A percentile compares a stretch with the other conserved stretches of the same genome.
Evolutionary conservation across 2,329 filamentous ascomycete species (phyloP).

Genomic region (Pseudogymnoascus sp.): DNA sequence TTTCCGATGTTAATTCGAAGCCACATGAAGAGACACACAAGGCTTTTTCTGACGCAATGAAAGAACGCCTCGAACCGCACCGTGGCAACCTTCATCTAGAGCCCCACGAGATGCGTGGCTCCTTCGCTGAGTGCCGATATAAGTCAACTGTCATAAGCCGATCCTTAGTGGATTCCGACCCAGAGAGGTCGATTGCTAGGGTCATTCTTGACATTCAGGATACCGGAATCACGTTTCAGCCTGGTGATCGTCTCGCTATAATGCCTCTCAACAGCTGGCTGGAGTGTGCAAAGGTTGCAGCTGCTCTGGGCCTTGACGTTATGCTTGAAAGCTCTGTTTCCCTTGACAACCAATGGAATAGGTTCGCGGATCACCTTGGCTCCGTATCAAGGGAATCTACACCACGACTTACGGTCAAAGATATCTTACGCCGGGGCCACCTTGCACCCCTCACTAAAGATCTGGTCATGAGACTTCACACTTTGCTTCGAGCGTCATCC

Average conservation of each 20-base stretch:
- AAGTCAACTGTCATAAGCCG: constrained; percentile 37
- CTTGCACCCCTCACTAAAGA: constrained; percentile 44
- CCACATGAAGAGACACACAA: constrained; percentile 44
- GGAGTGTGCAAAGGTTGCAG: constrained; percentile 46
- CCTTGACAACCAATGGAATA: constrained; percentile 36
- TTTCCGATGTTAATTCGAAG: constrained; percentile 32
- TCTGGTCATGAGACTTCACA: constrained; percentile 41
- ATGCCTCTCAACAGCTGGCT: constrained; percentile 49
- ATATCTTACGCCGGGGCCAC: constrained; percentile 44
- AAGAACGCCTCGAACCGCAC: constrained; percentile 43
- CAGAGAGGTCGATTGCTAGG: constrained; percentile 37
- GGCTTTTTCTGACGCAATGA: constrained; percentile 46
- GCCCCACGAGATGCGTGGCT: constrained; percentile 46
- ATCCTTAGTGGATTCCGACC: constrained; percentile 39
- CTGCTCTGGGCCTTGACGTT: constrained; percentile 41
- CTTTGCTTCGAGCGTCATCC: constrained; percentile 41
- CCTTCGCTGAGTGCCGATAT: constrained; percentile 47
- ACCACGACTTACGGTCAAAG: constrained; percentile 36
- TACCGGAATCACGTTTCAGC: constrained; percentile 45
- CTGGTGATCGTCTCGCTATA: constrained; percentile 44
- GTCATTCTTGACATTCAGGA: constrained; percentile 45
- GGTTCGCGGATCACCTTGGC: constrained; percentile 40
- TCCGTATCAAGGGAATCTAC: constrained; percentile 27
- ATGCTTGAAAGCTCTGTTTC: constrained; percentile 36
- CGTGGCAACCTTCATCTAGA: constrained; percentile 40